These are phyloP conservation scores for Penicillium manginii DNA, from an alignment of 495 filamentous ascomycete genomes.

Conservation along the genomic window DNA sequence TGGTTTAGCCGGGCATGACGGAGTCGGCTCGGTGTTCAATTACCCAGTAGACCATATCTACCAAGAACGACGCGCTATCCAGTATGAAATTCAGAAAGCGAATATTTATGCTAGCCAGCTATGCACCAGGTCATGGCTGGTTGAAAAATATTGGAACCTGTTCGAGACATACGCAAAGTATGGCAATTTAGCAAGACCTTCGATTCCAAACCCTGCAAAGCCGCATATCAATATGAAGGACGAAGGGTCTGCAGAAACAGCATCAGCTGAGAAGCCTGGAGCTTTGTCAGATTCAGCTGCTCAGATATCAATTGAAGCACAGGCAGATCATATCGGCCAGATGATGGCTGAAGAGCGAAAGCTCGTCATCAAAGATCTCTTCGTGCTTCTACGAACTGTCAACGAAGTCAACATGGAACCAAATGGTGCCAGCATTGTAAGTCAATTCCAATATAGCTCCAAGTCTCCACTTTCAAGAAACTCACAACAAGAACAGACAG, in stretches of 20 bases:
- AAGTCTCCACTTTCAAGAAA: slow-evolving; percentile 1
- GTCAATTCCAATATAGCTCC: slow-evolving; percentile 16
- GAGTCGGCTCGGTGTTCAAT: slow-evolving; percentile 29
- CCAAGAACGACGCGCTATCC: slow-evolving; percentile 53
- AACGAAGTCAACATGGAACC: slow-evolving; percentile 82
- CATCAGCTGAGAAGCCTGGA: background rate
- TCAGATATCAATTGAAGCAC: slow-evolving; percentile 29
- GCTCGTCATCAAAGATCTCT: slow-evolving; percentile 72
- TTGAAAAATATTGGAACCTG: slow-evolving; percentile 77
- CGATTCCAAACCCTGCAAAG: slow-evolving; percentile 12
- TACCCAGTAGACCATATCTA: slow-evolving; percentile 31
- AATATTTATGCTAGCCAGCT: slow-evolving; percentile 80
- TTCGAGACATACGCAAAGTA: slow-evolving; percentile 55
- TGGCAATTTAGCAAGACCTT: slow-evolving; percentile 30
- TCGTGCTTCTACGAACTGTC: slow-evolving; percentile 69
- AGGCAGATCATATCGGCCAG: slow-evolving; percentile 52
- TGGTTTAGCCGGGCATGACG: slow-evolving; percentile 14
- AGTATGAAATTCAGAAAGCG: slow-evolving; percentile 82
- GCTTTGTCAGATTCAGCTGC: slow-evolving; percentile 6
- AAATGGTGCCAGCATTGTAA: slow-evolving; percentile 71
- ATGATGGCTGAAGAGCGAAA: slow-evolving; percentile 72
- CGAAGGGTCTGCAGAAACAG: slow-evolving; percentile 16
- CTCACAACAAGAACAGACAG: slow-evolving; percentile 43
- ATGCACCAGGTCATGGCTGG: slow-evolving; percentile 74
- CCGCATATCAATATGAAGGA: slow-evolving; percentile 17